Base-by-base conservation (phyloP, 495 filamentous ascomycete genomes). In the Tuber indicum region DNA sequence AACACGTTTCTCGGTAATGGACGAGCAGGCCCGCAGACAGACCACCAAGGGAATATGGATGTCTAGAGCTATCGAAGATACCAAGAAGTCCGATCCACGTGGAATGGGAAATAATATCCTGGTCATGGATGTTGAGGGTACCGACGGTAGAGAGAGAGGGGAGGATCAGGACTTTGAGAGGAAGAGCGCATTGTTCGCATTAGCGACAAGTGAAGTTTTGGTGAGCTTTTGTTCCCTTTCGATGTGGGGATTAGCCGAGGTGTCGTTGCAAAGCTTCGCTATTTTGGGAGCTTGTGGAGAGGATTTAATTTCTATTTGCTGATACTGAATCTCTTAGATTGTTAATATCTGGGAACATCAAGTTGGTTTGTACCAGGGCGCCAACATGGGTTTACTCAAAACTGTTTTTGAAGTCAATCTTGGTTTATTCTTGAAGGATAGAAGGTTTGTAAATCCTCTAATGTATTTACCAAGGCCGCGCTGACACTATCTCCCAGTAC, bases 261-360 rank as follows among this genome's bases (percentile, higher is more conserved):
- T 23, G 10, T 21, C 45, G 32, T 39, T 19, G n/a, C 36, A n/a
- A 19, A 36, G 36, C 21, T 74, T 39, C 72, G 10, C 10, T 32
- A 23, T 32, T 66, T 44, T 26, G 32, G 6, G 43, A 44, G 19
- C 36, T n/a, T 45, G 21, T 49, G 36, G 46, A 21, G 36, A 12
- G 47, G 71, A 70, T 73, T 76, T 43, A 44, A 39, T 62, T 52
- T 76, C 26, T 46, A 62, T 75, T 36, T 39, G 52, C 78, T 80
- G 73, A 80, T 72, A 58, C 72, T 74, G 9, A 36, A 70, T 77
- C 36, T 36, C 44, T 19, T 77, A 83, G 82, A 96, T 99, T 84
- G 92, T 99, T 83, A 99, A 99, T 82, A 94, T 99, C 77, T 99
- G 96, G 96, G 96, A 99, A 86, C 94, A 97, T 85, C 96, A 99